Percentiles rank a stretch among this genome's conserved stretches.
phyloP scores from a whole-genome alignment of 2,329 filamentous ascomycete genomes.

The Nemania sp. region DNA sequence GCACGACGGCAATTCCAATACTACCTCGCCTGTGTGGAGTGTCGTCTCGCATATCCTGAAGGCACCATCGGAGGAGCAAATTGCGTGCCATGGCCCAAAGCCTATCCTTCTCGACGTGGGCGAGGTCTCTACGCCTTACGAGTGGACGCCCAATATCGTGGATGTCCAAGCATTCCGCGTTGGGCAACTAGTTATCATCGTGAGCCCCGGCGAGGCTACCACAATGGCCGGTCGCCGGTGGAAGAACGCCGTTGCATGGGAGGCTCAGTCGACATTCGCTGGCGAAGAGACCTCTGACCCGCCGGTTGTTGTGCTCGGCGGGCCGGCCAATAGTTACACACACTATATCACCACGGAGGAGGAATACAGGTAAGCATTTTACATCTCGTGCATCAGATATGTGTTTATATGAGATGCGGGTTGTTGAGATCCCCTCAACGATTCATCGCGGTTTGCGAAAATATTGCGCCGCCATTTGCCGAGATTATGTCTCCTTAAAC shows the following conservation, averaged over 20 bases:
- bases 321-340: slow-evolving; percentile 88
- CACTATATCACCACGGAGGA: slow-evolving; percentile 81
- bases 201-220: slow-evolving; percentile 84
- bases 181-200: slow-evolving; percentile 81
- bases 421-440: too few species aligned
- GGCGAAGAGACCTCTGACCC: slow-evolving; percentile 47
- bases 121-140: slow-evolving; percentile 75
- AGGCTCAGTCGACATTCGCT: slow-evolving; percentile 52
- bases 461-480: background rate
- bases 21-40: slow-evolving; percentile 73
- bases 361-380: slow-evolving; percentile 62
- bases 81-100: slow-evolving; percentile 77
- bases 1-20: slow-evolving; percentile 72
- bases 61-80: slow-evolving; percentile 70
- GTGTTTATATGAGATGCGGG: background rate
- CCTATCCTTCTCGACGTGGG: slow-evolving; percentile 88
- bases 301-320: slow-evolving; percentile 81
- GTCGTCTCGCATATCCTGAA: slow-evolving; percentile 75
- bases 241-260: slow-evolving; percentile 69
- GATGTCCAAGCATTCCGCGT: slow-evolving; percentile 85
- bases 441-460: background rate
- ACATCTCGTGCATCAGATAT: background rate
- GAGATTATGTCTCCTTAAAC: background rate
- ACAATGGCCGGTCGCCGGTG: slow-evolving; percentile 92
- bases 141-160: slow-evolving; percentile 90